phyloP scores from a whole-genome alignment of 352 stramenopile genomes.

The Globisporangium rhizosaccharum region DNA sequence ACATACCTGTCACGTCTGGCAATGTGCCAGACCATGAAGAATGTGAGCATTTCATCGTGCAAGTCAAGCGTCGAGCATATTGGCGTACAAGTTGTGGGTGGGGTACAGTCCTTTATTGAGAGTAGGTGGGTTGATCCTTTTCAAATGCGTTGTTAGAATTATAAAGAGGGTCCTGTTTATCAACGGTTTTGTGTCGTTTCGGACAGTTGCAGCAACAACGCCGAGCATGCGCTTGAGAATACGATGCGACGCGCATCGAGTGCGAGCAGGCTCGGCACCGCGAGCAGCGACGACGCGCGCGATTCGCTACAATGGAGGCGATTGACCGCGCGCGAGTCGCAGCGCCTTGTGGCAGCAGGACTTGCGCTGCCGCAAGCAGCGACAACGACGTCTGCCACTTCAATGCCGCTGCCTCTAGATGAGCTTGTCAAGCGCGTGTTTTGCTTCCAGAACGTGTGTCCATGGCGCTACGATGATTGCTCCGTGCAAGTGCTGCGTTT shows the following conservation, averaged over 20 bases:
- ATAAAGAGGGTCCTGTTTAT: too few relatives aligned
- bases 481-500: slow-evolving; percentile 13
- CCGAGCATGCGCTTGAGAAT: neutral
- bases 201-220: too few relatives aligned
- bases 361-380: neutral
- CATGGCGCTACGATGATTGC: slow-evolving; percentile 3
- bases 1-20: too few relatives aligned
- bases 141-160: too few relatives aligned
- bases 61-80: too few relatives aligned
- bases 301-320: neutral
- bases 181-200: too few relatives aligned
- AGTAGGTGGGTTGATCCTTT: too few relatives aligned
- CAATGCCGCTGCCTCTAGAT: neutral
- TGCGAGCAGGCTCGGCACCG: too few relatives aligned
- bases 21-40: too few relatives aligned
- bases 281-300: neutral
- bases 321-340: slow-evolving; percentile 7
- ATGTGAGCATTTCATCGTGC: too few relatives aligned
- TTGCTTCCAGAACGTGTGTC: slow-evolving; percentile 11
- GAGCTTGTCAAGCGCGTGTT: neutral
- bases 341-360: slow-evolving; percentile 7
- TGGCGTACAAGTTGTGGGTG: too few relatives aligned
- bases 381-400: neutral
- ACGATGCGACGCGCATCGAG: slow-evolving; percentile 1
- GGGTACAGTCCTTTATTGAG: too few relatives aligned